Evolutionary conservation across 2,329 filamentous ascomycete genomes (phyloP).

Genomic region (Ceratocystiopsis minuta): DNA sequence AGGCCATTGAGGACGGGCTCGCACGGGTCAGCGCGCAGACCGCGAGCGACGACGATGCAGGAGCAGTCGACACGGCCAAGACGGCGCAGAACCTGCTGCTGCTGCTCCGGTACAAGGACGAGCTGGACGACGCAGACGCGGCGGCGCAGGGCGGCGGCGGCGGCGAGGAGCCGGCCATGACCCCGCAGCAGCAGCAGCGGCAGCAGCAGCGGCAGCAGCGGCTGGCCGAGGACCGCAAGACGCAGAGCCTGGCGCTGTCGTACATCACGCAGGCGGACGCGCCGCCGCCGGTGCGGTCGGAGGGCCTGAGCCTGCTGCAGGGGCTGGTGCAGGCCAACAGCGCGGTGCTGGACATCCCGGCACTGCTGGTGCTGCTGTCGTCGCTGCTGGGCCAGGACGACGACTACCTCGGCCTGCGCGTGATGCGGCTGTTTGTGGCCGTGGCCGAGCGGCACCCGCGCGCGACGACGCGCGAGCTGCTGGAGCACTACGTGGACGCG

Average conservation of each 20-base stretch:
- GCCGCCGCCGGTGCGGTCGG: slow-evolving; percentile 46
- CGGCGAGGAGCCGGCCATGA: no score
- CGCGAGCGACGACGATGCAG: slow-evolving; percentile 6
- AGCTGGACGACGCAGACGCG: slow-evolving; percentile 26
- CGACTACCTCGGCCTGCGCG: slow-evolving; percentile 53
- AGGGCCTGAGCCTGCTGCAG: slow-evolving; percentile 44
- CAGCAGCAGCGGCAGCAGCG: slow-evolving; percentile 14
- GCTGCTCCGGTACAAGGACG: slow-evolving; percentile 36
- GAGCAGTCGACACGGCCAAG: slow-evolving; percentile 29
- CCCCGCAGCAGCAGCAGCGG: no score
- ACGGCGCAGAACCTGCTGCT: slow-evolving; percentile 39
- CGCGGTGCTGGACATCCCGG: slow-evolving; percentile 46
- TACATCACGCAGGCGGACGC: slow-evolving; percentile 45
- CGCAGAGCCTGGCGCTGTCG: slow-evolving; percentile 42
- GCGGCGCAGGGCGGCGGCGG: slow-evolving; percentile 16
- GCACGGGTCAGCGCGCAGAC: slow-evolving; percentile 21
- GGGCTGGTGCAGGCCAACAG: slow-evolving; percentile 35
- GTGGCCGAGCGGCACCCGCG: slow-evolving; percentile 44
- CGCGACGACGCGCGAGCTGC: slow-evolving; percentile 41
- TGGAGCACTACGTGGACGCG: slow-evolving; percentile 50
- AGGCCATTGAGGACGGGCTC: slow-evolving; percentile 30
- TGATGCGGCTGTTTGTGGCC: slow-evolving; percentile 45
- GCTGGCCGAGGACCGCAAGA: slow-evolving; percentile 41
- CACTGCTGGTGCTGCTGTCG: slow-evolving; percentile 43
- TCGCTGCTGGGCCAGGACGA: slow-evolving; percentile 49